phyloP scores from a whole-genome alignment of 1,284 basidiomycete species.

The Cryptococcus sp. region DNA sequence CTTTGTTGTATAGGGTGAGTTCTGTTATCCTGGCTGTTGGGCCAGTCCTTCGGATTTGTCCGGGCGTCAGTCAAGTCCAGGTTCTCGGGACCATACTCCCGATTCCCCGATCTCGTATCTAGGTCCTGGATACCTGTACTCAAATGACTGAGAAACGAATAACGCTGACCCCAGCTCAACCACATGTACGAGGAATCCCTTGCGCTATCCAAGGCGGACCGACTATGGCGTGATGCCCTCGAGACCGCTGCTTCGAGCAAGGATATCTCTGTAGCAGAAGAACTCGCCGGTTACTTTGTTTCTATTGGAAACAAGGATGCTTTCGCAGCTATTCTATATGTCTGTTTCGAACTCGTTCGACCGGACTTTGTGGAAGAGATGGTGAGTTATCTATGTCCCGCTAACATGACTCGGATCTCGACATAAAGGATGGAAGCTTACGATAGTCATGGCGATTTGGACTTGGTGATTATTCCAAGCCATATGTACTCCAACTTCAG shows the following conservation, averaged over 20 bases:
- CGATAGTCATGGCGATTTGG: constrained; percentile 80
- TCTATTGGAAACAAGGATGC: constrained; percentile 98
- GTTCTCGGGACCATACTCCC: too few species aligned
- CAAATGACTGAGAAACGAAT: too few species aligned
- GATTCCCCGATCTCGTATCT: too few species aligned
- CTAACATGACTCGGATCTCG: neutral
- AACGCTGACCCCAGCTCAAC: constrained; percentile 65
- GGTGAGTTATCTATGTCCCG: constrained; percentile 17
- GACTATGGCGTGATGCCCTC: constrained; percentile 94
- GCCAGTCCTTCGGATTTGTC: too few species aligned
- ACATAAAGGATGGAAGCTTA: neutral
- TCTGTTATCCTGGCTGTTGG: neutral
- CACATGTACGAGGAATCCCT: constrained; percentile 92
- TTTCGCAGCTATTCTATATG: constrained; percentile 83
- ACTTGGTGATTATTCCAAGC: constrained; percentile 93
- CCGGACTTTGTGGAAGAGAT: constrained; percentile 91
- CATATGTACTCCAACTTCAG: constrained; percentile 83
- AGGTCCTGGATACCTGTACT: too few species aligned
- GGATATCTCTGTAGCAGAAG: constrained; percentile 82
- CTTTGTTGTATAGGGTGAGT: constrained; percentile 85
- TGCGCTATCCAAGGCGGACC: constrained; percentile 88
- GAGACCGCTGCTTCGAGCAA: constrained; percentile 81
- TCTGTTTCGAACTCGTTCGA: constrained; percentile 88
- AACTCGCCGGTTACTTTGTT: constrained; percentile 88
- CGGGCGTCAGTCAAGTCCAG: too few species aligned